Base-by-base conservation (phyloP, 1,284 basidiomycete genomes). In the Tilletia horrida region DNA sequence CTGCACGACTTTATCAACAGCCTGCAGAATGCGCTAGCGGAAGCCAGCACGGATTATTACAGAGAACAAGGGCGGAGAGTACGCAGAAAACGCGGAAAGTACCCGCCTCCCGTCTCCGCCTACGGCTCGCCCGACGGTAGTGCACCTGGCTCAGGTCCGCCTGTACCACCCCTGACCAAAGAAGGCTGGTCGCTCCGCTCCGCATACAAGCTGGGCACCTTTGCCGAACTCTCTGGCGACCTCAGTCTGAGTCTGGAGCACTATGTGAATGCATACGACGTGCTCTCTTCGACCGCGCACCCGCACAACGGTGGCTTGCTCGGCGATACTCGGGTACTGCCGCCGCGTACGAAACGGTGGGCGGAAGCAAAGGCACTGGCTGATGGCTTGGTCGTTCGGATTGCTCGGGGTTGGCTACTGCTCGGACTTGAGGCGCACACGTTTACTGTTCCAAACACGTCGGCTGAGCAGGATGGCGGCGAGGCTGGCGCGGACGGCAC, bases 121-220 rank as follows among this genome's bases (percentile, higher is more conserved):
- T 57, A 73, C 29, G 55, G 55, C 29, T 59, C 55, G 35, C 61
- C 40, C 42, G 29, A n/a, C 18, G 42, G 43, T 25, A 45, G 23
- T 8, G 40, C 61, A 3, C n/a, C 27, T 13, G 42, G 43, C 7
- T 48, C 63, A 42, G 35, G 35, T 25, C 40, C 44, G 16, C 61
- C 42, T 21, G 44, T 63, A n/a, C 21, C 44, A 57, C 82, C 83
- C 61, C 70, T 97, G 6, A 85, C 89, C 18, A 86, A 90, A 0
- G 90, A 93, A 81, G 94, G 95, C 0, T 97, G 95, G 93, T 90
- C 89, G 0, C 91, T 95, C n/a, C 85, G 95, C 23, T 94, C 95
- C 78, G 93, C 96, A 81, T 97, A 92, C 85, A 98, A 97, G 84
- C 90, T 95, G 85, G 95, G 90, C 0, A 91, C 91, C 72, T 97